These are phyloP conservation scores for Mimosa pudica DNA, from an alignment of 306 rosid species.

Conservation along the genomic window DNA sequence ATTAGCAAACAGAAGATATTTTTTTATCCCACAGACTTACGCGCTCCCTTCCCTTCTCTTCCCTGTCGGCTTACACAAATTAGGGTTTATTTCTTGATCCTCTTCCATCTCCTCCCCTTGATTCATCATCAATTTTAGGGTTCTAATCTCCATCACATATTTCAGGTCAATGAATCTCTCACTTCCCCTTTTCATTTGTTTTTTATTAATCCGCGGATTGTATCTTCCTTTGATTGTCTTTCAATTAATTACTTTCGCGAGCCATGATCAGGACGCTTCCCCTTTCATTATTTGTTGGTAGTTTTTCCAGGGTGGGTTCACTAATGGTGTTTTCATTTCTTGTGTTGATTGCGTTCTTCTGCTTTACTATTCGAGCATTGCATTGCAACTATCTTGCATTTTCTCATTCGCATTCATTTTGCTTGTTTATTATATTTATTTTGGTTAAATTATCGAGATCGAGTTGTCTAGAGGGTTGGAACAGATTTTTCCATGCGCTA, in stretches of 20 bases:
- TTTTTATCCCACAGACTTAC: slow-evolving; percentile 37
- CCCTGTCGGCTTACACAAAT: slow-evolving; percentile 10
- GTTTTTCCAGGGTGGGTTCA: not conserved
- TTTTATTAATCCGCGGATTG: too few species aligned
- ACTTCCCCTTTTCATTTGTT: not conserved
- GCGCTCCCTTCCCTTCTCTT: slow-evolving; percentile 18
- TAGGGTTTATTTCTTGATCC: slow-evolving; percentile 55
- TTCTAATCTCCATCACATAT: slow-evolving; percentile 15
- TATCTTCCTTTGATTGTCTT: too few species aligned
- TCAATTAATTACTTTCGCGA: not conserved
- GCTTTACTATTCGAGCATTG: not conserved
- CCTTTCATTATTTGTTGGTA: not conserved
- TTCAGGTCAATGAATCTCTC: slow-evolving; percentile 20
- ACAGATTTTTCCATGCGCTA: not conserved
- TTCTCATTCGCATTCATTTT: not conserved
- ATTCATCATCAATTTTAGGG: slow-evolving; percentile 20
- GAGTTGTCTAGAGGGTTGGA: not conserved
- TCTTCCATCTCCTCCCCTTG: slow-evolving; percentile 38
- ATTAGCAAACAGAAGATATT: slow-evolving; percentile 38
- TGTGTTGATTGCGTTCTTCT: not conserved
- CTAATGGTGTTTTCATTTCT: not conserved
- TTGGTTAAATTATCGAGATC: not conserved
- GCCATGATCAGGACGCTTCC: slow-evolving; percentile 25
- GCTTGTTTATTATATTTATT: not conserved
- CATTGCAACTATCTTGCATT: slow-evolving; percentile 2